Base-by-base conservation (phyloP, 805 yeast genomes). In the Barnettozyma salicaria region DNA sequence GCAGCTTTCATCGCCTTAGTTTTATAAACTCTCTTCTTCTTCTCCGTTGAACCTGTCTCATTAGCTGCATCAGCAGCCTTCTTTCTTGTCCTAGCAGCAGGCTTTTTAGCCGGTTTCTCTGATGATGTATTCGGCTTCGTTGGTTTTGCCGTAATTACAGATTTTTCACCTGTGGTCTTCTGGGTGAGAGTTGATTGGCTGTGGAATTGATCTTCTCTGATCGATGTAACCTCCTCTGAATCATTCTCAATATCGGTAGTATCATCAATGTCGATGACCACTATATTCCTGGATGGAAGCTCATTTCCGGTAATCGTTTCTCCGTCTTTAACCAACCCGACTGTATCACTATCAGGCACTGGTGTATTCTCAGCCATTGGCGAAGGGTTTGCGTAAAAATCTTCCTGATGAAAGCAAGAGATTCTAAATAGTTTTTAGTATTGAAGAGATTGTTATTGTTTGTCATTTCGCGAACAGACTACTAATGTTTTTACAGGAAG, bases 1-100 rank as follows among this genome's bases (percentile, higher is more conserved):
- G 40, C 36, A 20, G 43, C 40, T 19, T 30, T 41, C 2, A 28
- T 14, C 7, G 37, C 32, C 16, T 37, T 40, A 4, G 35, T n/a
- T 20, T 34, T 32, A 9, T 36, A 33, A 4, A 9, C 14, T 23
- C 37, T 23, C 14, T 40, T 28, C 10, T 35, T 31, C 21, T 40
- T 28, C 14, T 16, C 19, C 19, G 7, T 11, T 18, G 22, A 19
- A 6, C 13, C 26, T 19, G 20, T 19, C 34, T 40, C 34, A 28
- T 42, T 31, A 7, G 22, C 9, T 3, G 32, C 38, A 25, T 40
- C 38, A 13, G 42, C 40, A 23, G 35, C 30, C 18, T 36, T 32
- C 2, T 18, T 11, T 20, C 13, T 17, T 9, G 17, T 26, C 12
- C 22, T 14, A 21, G 26, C 18, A 10, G 17, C 27, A 21, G 7